Conservation (phyloP, 2,329 filamentous ascomycete genomes). For the Clarireedia monteithiana region DNA sequence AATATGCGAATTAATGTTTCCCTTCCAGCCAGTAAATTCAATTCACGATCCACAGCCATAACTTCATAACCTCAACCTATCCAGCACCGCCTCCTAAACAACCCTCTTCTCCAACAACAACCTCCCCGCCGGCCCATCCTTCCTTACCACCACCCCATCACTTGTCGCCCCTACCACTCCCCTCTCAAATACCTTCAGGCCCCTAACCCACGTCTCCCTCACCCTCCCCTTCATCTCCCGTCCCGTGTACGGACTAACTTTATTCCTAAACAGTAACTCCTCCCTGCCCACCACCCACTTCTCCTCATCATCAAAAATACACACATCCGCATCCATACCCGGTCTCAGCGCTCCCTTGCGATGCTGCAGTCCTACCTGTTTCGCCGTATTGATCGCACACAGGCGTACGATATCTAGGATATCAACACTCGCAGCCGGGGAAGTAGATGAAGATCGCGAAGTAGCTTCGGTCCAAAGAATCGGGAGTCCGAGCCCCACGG, state of each 20-base stretch:
- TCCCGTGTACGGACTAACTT: conserved; percentile 38
- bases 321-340: conserved; percentile 85
- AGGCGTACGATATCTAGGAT: conserved; percentile 76
- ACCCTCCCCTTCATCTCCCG: conserved; percentile 53
- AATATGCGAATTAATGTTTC: no score
- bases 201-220: conserved; percentile 29
- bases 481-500: conserved; percentile 83
- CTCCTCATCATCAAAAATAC: conserved; percentile 81
- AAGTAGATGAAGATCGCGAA: conserved; percentile 10
- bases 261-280: conserved; percentile 65
- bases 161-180: conserved; percentile 13
- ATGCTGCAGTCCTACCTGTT: conserved; percentile 76
- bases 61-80: background rate
- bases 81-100: background rate
- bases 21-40: no score
- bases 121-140: conserved; percentile 35
- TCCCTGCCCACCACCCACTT: conserved; percentile 65
- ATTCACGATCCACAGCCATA: background rate
- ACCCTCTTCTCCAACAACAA: conserved; percentile 40
- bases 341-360: conserved; percentile 73
- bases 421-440: conserved; percentile 17
- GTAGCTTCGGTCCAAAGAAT: conserved; percentile 62
- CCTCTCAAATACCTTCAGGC: conserved; percentile 26
- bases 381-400: conserved; percentile 79
- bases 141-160: conserved; percentile 41